Conservation (phyloP, 768 basidiomycete genomes). For the Amanita pallidorosea region DNA sequence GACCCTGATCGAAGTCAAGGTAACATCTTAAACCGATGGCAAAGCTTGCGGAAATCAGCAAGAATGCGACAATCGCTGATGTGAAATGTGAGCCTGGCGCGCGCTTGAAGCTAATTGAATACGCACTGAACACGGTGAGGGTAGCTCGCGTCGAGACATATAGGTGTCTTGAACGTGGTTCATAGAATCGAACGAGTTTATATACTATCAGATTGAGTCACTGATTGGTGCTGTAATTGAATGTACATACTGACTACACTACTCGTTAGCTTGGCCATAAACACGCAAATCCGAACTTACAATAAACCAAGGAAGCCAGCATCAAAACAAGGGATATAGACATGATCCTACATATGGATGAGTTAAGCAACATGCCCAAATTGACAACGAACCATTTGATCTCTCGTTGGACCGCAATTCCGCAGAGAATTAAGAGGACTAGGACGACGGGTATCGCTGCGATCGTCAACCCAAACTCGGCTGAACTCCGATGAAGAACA, state of each 20-base stretch:
- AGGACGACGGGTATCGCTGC: constrained; percentile 77
- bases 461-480: constrained; percentile 76
- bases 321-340: constrained; percentile 59
- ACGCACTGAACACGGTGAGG: constrained; percentile 68
- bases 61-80: constrained; percentile 64
- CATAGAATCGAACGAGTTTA: constrained; percentile 78
- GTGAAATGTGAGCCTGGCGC: background rate
- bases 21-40: constrained; percentile 71
- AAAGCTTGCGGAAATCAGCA: constrained; percentile 67
- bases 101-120: constrained; percentile 4
- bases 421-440: constrained; percentile 51
- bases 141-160: constrained; percentile 73
- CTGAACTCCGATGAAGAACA: constrained; percentile 49
- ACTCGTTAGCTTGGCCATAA: background rate
- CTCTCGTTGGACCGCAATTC: constrained; percentile 66
- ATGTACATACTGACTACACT: constrained; percentile 27
- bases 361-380: background rate
- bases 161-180: constrained; percentile 37
- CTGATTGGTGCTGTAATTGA: background rate
- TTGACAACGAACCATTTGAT: constrained; percentile 52
- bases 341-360: constrained; percentile 47
- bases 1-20: constrained; percentile 74
- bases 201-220: constrained; percentile 39
- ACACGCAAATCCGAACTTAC: constrained; percentile 28
- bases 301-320: constrained; percentile 68